Percentiles rank a stretch among this genome's conserved stretches.
Conservation (phyloP, 1,284 basidiomycete genomes). For the Butyriboletus appendiculatus region DNA sequence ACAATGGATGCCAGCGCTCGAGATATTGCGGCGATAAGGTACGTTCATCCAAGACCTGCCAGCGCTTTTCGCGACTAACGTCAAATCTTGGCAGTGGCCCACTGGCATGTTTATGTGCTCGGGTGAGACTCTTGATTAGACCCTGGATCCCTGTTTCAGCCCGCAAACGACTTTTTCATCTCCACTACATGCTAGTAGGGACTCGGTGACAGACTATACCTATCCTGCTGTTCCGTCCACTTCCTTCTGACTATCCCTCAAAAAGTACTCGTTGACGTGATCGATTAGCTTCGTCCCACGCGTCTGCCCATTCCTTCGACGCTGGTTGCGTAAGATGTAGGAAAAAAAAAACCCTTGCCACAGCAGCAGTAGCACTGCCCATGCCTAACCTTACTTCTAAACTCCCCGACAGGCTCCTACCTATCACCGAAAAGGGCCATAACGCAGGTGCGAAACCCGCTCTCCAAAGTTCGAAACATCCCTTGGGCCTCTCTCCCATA, state of each 20-base stretch:
- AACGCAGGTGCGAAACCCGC: not conserved
- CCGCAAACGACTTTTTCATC: not conserved
- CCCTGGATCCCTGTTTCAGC: slow-evolving; percentile 15
- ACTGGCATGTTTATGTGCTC: not conserved
- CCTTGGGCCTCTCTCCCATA: not conserved
- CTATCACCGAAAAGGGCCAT: slow-evolving; percentile 3
- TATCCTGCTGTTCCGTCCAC: not conserved
- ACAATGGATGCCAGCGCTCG: not conserved
- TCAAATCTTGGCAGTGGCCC: not conserved
- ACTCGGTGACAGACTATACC: not conserved
- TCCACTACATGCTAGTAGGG: not conserved
- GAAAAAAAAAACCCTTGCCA: not conserved
- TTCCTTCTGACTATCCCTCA: not conserved
- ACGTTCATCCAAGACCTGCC: not conserved
- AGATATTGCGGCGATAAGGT: slow-evolving; percentile 6
- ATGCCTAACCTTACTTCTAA: not conserved
- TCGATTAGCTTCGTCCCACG: slow-evolving; percentile 10
- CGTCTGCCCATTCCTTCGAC: not conserved
- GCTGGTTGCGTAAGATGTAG: slow-evolving; percentile 19
- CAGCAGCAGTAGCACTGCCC: slow-evolving; percentile 15
- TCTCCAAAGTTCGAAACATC: slow-evolving; percentile 18
- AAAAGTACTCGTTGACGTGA: not conserved
- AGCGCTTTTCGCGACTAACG: not conserved
- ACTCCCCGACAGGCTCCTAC: not conserved
- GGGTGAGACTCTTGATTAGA: not conserved